Evolutionary conservation across 371 early-diverging fungal species (phyloP).

Genomic region (Phascolomyces articulosus): DNA sequence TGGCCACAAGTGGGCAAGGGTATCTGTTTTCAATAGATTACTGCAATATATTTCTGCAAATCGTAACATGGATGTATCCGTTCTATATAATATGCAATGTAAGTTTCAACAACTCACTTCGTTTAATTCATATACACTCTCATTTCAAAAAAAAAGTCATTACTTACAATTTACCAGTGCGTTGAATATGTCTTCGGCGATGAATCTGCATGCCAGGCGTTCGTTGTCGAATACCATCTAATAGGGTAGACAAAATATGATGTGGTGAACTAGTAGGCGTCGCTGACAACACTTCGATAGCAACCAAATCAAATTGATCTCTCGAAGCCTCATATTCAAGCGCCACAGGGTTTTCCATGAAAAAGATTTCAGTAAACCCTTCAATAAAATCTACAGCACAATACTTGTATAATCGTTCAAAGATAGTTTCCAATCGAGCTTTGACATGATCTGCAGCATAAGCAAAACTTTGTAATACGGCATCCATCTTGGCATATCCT

Average conservation of each 20-base stretch:
- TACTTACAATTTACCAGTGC: constrained; percentile 64
- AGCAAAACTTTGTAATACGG: constrained; percentile 48
- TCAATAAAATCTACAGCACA: constrained; percentile 65
- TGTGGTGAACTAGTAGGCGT: constrained; percentile 60
- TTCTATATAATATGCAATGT: constrained; percentile 34
- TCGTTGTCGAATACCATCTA: constrained; percentile 60
- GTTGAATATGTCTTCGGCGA: constrained; percentile 37
- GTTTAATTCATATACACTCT: no score
- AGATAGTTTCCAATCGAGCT: constrained; percentile 51
- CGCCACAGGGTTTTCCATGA: constrained; percentile 59
- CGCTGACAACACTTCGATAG: constrained; percentile 50
- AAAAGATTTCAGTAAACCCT: constrained; percentile 64
- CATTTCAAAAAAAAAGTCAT: not conserved
- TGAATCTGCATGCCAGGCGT: constrained; percentile 51
- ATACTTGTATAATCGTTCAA: constrained; percentile 62
- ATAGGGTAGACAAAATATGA: constrained; percentile 53
- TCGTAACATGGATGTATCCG: constrained; percentile 63
- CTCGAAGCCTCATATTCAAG: constrained; percentile 37
- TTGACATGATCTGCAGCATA: constrained; percentile 53
- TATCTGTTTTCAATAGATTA: constrained; percentile 47
- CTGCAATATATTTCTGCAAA: constrained; percentile 65
- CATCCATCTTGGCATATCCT: constrained; percentile 43
- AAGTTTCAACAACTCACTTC: no score
- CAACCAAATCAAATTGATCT: constrained; percentile 34
- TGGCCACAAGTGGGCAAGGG: constrained; percentile 67